Evolutionary conservation across 768 basidiomycete species (phyloP), one percentile per base, ranked within the genome.

Genomic region (Cantharellus anzutake): DNA sequence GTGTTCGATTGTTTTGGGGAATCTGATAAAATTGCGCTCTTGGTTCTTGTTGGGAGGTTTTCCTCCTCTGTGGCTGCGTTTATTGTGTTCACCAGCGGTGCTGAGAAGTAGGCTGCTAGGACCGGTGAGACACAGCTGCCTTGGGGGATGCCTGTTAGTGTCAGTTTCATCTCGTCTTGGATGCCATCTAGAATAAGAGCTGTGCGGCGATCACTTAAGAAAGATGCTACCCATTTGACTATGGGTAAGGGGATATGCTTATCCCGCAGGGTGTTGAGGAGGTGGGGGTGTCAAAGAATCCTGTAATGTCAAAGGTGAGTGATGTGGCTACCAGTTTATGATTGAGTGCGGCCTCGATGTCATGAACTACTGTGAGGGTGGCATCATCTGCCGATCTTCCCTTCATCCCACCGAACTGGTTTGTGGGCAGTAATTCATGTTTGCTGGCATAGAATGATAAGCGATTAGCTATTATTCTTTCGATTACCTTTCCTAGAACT

Each of bases 401-500:
- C 40, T 41, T 7, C 5, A 55, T 29, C 5, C 59, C 59, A 5
- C 59, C 59, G 59, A 60, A 53, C 51, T 52, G 59, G 51, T 20
- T 11, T 5, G 56, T 37, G 35, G 14, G 34, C 39, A 42, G 5
- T 14, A 57, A 41, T 38, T 39, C 11, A 7, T 57, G 37, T 37
- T 57, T 57, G 38, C 16, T 11, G 52, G 35, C 11, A 1, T 11
- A 37, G 35, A 7, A 57, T 16, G 56, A 39, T 14, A 57, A 11
- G 1, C 66, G 59, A 0, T 60, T 34, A 1, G 69, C 70, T 0
- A 68, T 61, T 2, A 74, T 63, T 5, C 63, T 63, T 48, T 72
- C 70, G 0, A 70, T 60, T 0, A 71, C 56, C 48, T 74, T 73
- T 2, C 72, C 70, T 0, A 72, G 57, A 59, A 68, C 70, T 44